Conservation (phyloP, 306 rosid genomes). For the Vigna mungo region DNA sequence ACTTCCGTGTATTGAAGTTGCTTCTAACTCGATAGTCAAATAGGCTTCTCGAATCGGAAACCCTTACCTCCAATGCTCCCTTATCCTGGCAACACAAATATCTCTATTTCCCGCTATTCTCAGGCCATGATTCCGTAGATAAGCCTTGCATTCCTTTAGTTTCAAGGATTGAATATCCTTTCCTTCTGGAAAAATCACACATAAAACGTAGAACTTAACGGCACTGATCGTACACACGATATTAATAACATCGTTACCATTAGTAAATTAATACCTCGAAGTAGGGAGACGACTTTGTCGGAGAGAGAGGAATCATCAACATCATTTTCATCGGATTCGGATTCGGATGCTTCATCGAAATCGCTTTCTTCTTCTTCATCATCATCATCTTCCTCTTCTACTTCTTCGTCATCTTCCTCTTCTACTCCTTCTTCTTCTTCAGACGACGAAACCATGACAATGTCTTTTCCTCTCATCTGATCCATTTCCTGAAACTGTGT, state of each 20-base stretch:
- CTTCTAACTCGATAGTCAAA: conserved; percentile 15
- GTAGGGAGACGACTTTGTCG: conserved; percentile 53
- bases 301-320: conserved; percentile 49
- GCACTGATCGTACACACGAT: background rate
- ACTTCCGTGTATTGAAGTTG: conserved; percentile 1
- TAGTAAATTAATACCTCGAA: conserved; percentile 54
- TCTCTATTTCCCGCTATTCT: conserved; percentile 70
- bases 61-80: conserved; percentile 72
- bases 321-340: conserved; percentile 29
- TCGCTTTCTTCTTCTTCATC: conserved; percentile 31
- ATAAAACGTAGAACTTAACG: conserved; percentile 9
- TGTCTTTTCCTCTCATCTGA: conserved; percentile 42
- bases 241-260: conserved; percentile 25
- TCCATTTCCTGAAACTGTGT: conserved; percentile 43
- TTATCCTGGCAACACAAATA: conserved; percentile 64
- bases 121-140: conserved; percentile 66
- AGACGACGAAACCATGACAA: conserved; percentile 51
- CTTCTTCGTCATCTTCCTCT: background rate
- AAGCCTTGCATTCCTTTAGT: conserved; percentile 71
- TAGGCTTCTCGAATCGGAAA: conserved; percentile 3
- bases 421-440: conserved; percentile 5
- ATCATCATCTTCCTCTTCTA: background rate
- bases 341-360: conserved; percentile 12
- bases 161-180: conserved; percentile 55
- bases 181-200: conserved; percentile 49